Base-by-base conservation (phyloP, 23 red algal species). In the Gracilaria gracilis region DNA sequence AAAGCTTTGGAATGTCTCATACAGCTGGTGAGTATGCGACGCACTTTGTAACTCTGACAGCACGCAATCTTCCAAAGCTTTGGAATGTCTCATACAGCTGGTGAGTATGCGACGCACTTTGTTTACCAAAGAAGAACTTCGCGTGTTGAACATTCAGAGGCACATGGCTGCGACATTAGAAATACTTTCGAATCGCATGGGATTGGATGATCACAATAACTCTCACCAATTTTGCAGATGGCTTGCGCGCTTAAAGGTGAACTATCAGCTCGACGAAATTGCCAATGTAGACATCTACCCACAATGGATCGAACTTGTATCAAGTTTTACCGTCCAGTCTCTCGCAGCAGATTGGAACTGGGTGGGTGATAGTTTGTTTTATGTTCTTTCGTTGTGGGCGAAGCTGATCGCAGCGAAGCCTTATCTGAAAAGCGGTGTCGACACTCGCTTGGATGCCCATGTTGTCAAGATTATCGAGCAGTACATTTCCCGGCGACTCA, bases 221-320 rank as follows among this genome's bases (percentile, higher is more conserved):
- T 96, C 92, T 67, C 94, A 96, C 55, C 94, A 92, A 36, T 96
- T 96, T 80, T 96, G 94, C 76, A 88, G 94, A 40, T 96, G 94
- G 94, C 89, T 96, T 57, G 81, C 94, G 49, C 88, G 94, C 7
- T 83, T 96, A 37, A 96, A 96, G 64, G 94, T 90, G 42, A 96
- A 96, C 88, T 93, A 96, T 80, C 88, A 96, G 54, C 88, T 96
- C 46, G 88, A 89, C 54, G 94, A 96, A 73, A 86, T 96, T 40
- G 64, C 91, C 1, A 79, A 71, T 54, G 47, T 90, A 46, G 86
- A 91, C 64, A 64, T 82, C 13, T 96, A 93, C 64, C 79, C 54
- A 44, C 87, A 91, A 64, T 96, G 94, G 94, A 96, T 96, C 74
- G 80, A 84, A 39, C 83, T 93, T 39, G 94, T 96, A 36, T 81